Conservation (phyloP, 148 eudicot genomes). For the Diospyros lotus region DNA sequence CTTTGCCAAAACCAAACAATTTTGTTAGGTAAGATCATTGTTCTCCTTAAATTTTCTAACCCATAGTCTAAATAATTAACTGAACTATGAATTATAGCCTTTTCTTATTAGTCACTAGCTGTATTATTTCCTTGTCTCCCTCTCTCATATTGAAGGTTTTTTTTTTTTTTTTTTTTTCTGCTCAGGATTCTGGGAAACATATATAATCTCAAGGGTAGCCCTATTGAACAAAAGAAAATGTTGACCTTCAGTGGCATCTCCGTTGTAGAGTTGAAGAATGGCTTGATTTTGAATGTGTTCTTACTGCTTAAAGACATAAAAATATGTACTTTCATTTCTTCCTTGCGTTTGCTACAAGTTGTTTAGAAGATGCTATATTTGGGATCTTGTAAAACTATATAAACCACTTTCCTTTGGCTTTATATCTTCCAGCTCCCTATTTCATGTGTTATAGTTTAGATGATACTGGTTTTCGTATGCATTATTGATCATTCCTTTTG, state of each 20-base stretch:
- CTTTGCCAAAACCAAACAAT: no score
- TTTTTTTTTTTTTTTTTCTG: not conserved
- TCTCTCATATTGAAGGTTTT: not conserved
- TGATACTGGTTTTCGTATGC: not conserved
- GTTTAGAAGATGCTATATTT: not conserved
- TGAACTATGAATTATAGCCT: not conserved
- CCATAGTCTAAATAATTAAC: no score
- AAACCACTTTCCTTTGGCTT: not conserved
- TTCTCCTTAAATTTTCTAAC: no score
- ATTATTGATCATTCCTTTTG: not conserved
- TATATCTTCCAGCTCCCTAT: not conserved
- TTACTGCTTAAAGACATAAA: not conserved
- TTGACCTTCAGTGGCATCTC: constrained; percentile 2
- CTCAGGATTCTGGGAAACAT: constrained; percentile 38
- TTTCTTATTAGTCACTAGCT: not conserved
- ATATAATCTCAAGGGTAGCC: constrained; percentile 36
- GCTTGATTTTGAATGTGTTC: constrained; percentile 4
- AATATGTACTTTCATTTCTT: not conserved
- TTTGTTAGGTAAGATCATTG: no score
- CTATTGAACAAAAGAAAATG: constrained; percentile 30
- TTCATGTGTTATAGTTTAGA: not conserved
- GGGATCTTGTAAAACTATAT: not conserved
- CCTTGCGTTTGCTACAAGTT: not conserved
- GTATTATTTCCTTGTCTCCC: not conserved
- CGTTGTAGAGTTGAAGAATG: not conserved